Evolutionary conservation across 305 asterid species (phyloP), one percentile per base, ranked within the genome.

Genomic region (Fraxinus paxiana): DNA sequence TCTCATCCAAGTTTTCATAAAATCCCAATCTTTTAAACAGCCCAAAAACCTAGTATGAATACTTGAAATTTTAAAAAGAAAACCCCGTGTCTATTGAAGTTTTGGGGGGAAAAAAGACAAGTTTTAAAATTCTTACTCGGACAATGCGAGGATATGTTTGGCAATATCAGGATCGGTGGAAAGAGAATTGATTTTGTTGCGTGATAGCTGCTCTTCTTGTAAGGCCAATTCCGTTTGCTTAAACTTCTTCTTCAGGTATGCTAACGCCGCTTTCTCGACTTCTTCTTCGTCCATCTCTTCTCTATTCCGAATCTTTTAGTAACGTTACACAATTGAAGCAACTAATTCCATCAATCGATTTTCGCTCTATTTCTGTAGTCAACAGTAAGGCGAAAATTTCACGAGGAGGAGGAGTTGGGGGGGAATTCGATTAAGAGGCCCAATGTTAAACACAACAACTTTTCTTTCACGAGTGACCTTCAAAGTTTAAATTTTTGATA

Each of bases 231-330:
- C 98, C 0, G 98, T 90, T 88, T 90, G 94, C 85, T 88, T 91
- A 82, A 91, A 94, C 90, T 93, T 88, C 82, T 91, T 91, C 77
- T 90, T 93, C 84, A 96, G 85, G 87, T 92, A 96, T 0, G 95
- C 93, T 37, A 90, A 35, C 18, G 92, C 96, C 72, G 89, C 94
- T 80, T 91, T 96, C 78, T 94, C 96, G 46, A 95, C 86, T 73
- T 93, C 97, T 51, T 89, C 97, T 76, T 86, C 91, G 71, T 91
- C 97, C 98, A 94, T 92, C 46, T 31, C 15, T 73, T 37, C 48
- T 78, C 43, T 75, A 20, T 18, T 61, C 70, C 15, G 30, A 18
- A 18, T 61, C 70, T 61, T 9, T 9, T 61, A 18, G 30, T 61
- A 0, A 4, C 30, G 15, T 8, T 61, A 61, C 22, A 61, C 24